These are phyloP conservation scores for Solanum lycopersicoides DNA, from an alignment of 257 asterid genomes.

Conservation along the genomic window DNA sequence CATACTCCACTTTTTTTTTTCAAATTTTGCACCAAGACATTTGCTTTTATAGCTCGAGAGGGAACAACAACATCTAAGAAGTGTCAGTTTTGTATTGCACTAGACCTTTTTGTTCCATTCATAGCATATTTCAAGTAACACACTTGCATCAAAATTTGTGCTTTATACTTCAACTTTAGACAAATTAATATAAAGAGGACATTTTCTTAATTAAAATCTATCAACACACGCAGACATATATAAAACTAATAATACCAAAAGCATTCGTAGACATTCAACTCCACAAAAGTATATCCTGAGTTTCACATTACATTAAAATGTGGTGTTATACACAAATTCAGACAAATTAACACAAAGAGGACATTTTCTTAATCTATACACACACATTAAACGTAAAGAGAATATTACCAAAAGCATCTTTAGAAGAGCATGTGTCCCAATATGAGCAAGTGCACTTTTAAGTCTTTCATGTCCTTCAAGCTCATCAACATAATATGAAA, in stretches of 20 bases:
- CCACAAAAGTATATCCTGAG: neutral
- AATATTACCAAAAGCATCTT: conserved; percentile 5
- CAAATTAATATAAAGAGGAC: neutral
- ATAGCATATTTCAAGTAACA: neutral
- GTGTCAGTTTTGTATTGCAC: neutral
- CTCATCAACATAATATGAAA: conserved; percentile 1
- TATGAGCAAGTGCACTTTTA: conserved; percentile 2
- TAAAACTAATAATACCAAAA: neutral
- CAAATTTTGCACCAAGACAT: neutral
- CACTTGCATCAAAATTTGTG: neutral
- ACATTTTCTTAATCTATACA: neutral
- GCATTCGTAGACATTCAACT: neutral
- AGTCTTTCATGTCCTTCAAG: conserved; percentile 1
- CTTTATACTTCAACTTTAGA: neutral
- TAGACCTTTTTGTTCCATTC: neutral
- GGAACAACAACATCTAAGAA: neutral
- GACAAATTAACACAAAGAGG: neutral
- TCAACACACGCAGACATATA: neutral
- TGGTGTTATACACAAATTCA: neutral
- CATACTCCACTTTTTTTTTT: neutral
- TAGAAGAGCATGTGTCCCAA: conserved; percentile 5
- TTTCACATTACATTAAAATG: neutral
- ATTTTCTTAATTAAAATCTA: neutral
- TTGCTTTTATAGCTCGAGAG: neutral
- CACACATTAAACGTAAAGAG: neutral